phyloP scores from a whole-genome alignment of 352 stramenopile genomes.

The Globisporangium paroecandrum region DNA sequence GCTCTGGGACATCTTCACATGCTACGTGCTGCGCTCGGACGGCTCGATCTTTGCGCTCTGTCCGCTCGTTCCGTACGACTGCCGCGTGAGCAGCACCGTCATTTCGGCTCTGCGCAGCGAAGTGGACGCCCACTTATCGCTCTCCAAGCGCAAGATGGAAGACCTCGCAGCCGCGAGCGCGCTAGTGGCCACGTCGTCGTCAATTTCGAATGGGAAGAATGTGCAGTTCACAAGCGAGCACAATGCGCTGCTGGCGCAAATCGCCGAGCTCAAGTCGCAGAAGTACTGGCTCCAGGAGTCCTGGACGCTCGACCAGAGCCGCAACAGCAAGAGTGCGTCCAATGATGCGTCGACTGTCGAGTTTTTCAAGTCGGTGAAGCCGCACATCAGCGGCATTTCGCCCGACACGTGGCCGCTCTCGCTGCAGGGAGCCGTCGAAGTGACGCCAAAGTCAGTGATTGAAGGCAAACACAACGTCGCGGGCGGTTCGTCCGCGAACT shows the following conservation, averaged over 20 bases:
- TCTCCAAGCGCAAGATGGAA: constrained; percentile 50
- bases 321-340: neutral
- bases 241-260: constrained; percentile 26
- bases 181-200: neutral
- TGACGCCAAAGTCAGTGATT: constrained; percentile 53
- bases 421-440: constrained; percentile 62
- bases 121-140: constrained; percentile 52
- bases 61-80: constrained; percentile 66
- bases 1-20: constrained; percentile 75
- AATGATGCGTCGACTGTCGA: constrained; percentile 14
- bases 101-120: constrained; percentile 53
- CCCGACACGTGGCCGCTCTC: constrained; percentile 71
- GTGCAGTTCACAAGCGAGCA: constrained; percentile 12
- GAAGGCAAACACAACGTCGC: constrained; percentile 47
- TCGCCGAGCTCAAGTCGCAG: constrained; percentile 75
- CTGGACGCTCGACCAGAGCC: constrained; percentile 30
- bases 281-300: constrained; percentile 81
- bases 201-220: neutral
- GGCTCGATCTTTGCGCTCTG: constrained; percentile 68
- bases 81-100: constrained; percentile 35
- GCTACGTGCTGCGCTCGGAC: constrained; percentile 69
- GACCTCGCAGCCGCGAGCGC: constrained; percentile 3
- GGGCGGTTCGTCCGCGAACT: constrained; percentile 42
- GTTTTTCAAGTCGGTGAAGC: constrained; percentile 40
- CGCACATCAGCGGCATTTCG: constrained; percentile 70